Base-by-base conservation (phyloP, 441 rosid species). In the Dalechampia spathulata region DNA sequence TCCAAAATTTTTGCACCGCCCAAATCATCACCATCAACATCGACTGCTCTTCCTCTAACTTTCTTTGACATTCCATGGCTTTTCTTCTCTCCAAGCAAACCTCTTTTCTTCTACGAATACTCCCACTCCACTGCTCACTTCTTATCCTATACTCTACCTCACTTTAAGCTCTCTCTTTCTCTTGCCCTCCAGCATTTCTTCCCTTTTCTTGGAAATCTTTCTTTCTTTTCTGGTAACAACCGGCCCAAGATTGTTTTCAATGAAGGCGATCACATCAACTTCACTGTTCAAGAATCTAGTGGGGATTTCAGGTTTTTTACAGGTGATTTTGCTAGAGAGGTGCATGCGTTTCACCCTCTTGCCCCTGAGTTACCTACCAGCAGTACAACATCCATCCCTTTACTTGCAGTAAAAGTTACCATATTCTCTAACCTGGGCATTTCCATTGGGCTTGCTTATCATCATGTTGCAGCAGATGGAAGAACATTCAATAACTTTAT, bases 61-160 rank as follows among this genome's bases (percentile, higher is more conserved):
- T 81, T 78, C 68, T 49, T 80, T 1, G 86, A 80, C 66, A 47
- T 78, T 1, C 71, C 74, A 0, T 85, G 83, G 83, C 83, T 80
- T 44, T 47, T 62, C 25, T 69, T 69, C 62, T 49, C 62, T 28
- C 72, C 72, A 47, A 6, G 49, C 48, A 63, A 78, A 44, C 70
- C 75, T 22, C 66, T 86, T 28, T 73, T 69, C 78, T 81, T 78
- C 63, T 75, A 64, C 6, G 44, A 56, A 27, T 69, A 64, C 63
- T 61, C 52, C 49, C 53, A 64, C 40, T 60, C 83, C 20, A 61
- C 76, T 16, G 19, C 66, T 12, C 32, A 58, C 44, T 78, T 73
- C n/a, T 43, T 47, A 8, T 57, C 60, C 27, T 19, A 56, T 13
- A 40, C 67, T 49, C 66, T 78, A 46, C 83, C 72, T 10, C 37